Evolutionary conservation across 2,329 filamentous ascomycete species (phyloP), one percentile per base, ranked within the genome.

Genomic region (Coniella vitis): DNA sequence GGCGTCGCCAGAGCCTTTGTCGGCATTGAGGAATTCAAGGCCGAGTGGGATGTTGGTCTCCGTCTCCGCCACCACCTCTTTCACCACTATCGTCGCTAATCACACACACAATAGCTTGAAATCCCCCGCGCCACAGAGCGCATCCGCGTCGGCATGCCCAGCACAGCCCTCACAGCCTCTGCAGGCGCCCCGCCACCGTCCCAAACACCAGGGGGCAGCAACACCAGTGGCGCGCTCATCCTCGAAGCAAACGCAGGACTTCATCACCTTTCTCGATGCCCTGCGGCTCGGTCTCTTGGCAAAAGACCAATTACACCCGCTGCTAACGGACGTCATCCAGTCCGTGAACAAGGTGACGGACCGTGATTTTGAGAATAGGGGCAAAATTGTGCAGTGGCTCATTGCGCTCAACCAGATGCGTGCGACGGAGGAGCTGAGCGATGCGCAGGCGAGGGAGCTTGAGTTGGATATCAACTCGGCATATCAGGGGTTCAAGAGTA

Each of bases 391-490:
- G 49, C 90, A 96, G 65, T 98, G 93, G 93, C 76, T 98, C 57
- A 98, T 98, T 60, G 86, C 88, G 7, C 73, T 98, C 55, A 98
- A 98, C 64, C 90, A 96, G 69, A 97, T 98, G 93, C 88, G 88
- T 62, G 93, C 90, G 8, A 90, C 89, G 1, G 90, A 97, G 61
- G 90, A 95, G 65, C 68, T 98, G 57, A 84, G 79, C 58, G 87
- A 95, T 60, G 84, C 91, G 50, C 89, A 96, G 68, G 87, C 87
- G 5, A 76, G 91, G 49, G 90, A 98, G 66, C 71, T 97, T 57
- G 86, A 93, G 57, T 81, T 95, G 65, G 91, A 97, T 64, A 95
- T 97, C 61, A 89, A 95, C 63, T 84, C 88, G 61, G 91, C 91
- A 36, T 97, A 97, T 63, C 84, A 91, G 59, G 91, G 91, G 2